Conservation (phyloP, 2,329 filamentous ascomycete genomes). For the Tolypocladium album region DNA sequence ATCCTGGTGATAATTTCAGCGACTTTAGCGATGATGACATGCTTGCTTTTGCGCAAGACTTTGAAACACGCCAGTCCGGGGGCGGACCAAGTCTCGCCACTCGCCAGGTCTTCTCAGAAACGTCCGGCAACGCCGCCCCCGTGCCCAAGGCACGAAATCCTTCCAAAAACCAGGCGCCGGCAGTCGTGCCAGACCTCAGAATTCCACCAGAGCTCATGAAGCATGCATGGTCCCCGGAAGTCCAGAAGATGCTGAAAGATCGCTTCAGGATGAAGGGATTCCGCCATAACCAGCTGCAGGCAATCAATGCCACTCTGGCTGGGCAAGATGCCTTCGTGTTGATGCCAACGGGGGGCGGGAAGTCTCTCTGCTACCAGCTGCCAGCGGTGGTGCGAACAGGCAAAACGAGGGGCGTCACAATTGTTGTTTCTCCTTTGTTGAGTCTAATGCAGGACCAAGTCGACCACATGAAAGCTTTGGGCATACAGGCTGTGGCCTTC, state of each 20-base stretch:
- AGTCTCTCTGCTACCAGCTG: slow-evolving; percentile 92
- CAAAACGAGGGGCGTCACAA: slow-evolving; percentile 73
- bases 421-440: slow-evolving; percentile 89
- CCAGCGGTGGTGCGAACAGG: slow-evolving; percentile 77
- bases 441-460: slow-evolving; percentile 98
- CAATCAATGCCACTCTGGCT: slow-evolving; percentile 83
- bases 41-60: slow-evolving; percentile 39
- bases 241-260: slow-evolving; percentile 69
- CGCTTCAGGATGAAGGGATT: slow-evolving; percentile 80
- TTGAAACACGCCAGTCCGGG: slow-evolving; percentile 30
- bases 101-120: slow-evolving; percentile 33
- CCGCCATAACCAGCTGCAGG: slow-evolving; percentile 82
- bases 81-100: slow-evolving; percentile 10
- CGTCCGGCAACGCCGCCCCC: slow-evolving; percentile 33
- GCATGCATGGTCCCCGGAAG: slow-evolving; percentile 75
- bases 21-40: slow-evolving; percentile 42
- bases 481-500: slow-evolving; percentile 71
- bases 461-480: slow-evolving; percentile 61
- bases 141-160: slow-evolving; percentile 19
- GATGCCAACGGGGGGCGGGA: slow-evolving; percentile 96
- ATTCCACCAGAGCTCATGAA: slow-evolving; percentile 47
- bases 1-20: slow-evolving; percentile 25
- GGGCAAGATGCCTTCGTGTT: slow-evolving; percentile 90
- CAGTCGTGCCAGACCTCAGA: slow-evolving; percentile 15
- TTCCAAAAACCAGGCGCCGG: slow-evolving; percentile 19